Conservation (phyloP, 108 stramenopile species). For the Pseudonitzschia multistriata region DNA sequence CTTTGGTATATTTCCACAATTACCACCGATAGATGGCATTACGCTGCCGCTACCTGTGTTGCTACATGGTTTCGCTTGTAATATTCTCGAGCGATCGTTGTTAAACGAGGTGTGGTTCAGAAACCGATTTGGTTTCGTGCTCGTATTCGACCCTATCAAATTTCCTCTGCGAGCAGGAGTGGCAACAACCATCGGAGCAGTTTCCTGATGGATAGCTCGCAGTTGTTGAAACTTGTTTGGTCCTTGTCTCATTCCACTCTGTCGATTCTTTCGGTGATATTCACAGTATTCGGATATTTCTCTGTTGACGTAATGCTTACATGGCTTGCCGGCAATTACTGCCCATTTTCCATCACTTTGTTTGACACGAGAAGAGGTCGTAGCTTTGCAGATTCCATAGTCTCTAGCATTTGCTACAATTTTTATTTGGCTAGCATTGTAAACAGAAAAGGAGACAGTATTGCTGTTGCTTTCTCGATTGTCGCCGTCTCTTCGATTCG, state of each 20-base stretch:
- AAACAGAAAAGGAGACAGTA: conserved; percentile 62
- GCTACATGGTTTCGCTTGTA: background rate
- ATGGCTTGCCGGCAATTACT: conserved; percentile 30
- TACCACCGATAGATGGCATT: background rate
- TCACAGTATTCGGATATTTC: conserved; percentile 55
- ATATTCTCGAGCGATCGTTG: conserved; percentile 8
- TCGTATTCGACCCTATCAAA: background rate
- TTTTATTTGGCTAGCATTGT: conserved; percentile 50
- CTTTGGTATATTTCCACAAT: background rate
- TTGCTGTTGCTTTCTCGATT: background rate
- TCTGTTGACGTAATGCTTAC: conserved; percentile 57
- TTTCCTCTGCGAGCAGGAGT: conserved; percentile 1
- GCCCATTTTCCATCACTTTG: conserved; percentile 38
- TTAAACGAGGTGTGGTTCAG: background rate
- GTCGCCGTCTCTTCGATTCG: conserved; percentile 17
- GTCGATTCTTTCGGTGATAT: conserved; percentile 41
- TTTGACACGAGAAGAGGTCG: conserved; percentile 21
- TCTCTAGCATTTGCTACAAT: conserved; percentile 69
- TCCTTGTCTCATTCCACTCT: background rate
- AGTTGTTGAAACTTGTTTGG: conserved; percentile 1
- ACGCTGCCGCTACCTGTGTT: background rate
- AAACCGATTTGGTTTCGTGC: conserved; percentile 4
- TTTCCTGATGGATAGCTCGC: background rate
- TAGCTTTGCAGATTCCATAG: conserved; percentile 66
- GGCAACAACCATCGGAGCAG: background rate